Percentiles rank a stretch among this genome's conserved stretches.
Conservation (phyloP, 2,329 filamentous ascomycete species). For the Fusarium citri region DNA sequence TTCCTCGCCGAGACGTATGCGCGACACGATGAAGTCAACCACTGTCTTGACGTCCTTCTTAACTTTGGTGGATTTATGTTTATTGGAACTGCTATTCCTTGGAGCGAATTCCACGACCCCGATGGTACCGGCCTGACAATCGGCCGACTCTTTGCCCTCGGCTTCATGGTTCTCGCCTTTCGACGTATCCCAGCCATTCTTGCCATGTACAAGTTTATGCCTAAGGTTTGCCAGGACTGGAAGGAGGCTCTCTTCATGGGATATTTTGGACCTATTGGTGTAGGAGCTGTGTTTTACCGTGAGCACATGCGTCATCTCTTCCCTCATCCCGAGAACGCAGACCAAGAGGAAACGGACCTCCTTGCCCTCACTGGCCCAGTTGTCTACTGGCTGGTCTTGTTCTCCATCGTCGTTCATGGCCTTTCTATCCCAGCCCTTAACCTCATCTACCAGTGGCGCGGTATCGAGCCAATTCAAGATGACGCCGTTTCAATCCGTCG, state of each 20-base stretch:
- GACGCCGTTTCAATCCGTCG: conserved; percentile 55
- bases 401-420: conserved; percentile 46
- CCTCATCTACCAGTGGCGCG: conserved; percentile 28
- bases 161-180: conserved; percentile 64
- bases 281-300: conserved; percentile 81
- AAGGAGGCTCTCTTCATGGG: conserved; percentile 72
- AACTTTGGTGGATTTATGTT: conserved; percentile 73
- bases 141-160: conserved; percentile 62
- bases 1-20: conserved; percentile 66
- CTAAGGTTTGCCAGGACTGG: conserved; percentile 61
- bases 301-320: conserved; percentile 59
- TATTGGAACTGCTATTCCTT: conserved; percentile 67
- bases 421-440: conserved; percentile 57
- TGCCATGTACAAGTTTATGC: conserved; percentile 66
- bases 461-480: conserved; percentile 57
- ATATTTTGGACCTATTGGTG: conserved; percentile 81
- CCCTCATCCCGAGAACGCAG: conserved; percentile 50
- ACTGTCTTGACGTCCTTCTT: conserved; percentile 66
- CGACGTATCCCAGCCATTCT: conserved; percentile 68
- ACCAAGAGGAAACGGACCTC: conserved; percentile 51
- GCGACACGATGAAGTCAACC: conserved; percentile 71
- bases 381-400: conserved; percentile 56
- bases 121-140: conserved; percentile 64
- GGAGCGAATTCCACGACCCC: conserved; percentile 65
- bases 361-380: conserved; percentile 53